Evolutionary conservation across 2,329 filamentous ascomycete genomes (phyloP), one percentile per base, ranked within the genome.

Genomic region (Arthrobotrys megalospora): DNA sequence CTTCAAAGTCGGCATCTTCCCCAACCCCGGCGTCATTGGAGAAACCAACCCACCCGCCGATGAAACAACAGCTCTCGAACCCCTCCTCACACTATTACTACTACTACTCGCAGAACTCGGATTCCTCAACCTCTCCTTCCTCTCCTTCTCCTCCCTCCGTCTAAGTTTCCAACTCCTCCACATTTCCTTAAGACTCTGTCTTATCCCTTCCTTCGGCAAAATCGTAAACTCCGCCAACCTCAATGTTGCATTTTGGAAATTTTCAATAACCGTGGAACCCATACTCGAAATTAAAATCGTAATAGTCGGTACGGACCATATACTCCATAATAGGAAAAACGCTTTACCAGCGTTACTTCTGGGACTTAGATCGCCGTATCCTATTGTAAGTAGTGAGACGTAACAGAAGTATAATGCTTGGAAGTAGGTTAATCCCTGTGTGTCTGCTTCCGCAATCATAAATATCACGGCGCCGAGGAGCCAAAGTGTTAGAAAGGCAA

Each of bases 281-380:
- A 96, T 92, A 80, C 94, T 92, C 7, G 90, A 91, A 79, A 96
- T 92, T 7, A 97, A 87, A 19, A 97, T 90, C 0, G 94, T 97
- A 88, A 94, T 94, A 0, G 92, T 94, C 0, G 94, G 94, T 1
- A 97, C 87, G 0, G 94, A 93, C 36, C 97, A 88, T 0, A 97
- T 84, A 14, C 91, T 93, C 94, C 94, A 97, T 70, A 97, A 90
- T 14, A 97, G 92, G 82, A 97, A 97, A 83, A 97, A 97, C 0
- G 92, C 89, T 69, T 92, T 91, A 0, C 92, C 93, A 0, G 90
- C 88, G 80, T 94, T 94, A 2, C 91, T 92, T n/a, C 90, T 86
- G 0, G 93, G 93, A 0, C 91, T 90, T 3, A 91, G 84, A 80
- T 97, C 93, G 1, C 94, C 94, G 81, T 97, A 97, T 0, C 94